Base-by-base conservation (phyloP, 2,329 filamentous ascomycete genomes). In the Arthrinium puccinioides region DNA sequence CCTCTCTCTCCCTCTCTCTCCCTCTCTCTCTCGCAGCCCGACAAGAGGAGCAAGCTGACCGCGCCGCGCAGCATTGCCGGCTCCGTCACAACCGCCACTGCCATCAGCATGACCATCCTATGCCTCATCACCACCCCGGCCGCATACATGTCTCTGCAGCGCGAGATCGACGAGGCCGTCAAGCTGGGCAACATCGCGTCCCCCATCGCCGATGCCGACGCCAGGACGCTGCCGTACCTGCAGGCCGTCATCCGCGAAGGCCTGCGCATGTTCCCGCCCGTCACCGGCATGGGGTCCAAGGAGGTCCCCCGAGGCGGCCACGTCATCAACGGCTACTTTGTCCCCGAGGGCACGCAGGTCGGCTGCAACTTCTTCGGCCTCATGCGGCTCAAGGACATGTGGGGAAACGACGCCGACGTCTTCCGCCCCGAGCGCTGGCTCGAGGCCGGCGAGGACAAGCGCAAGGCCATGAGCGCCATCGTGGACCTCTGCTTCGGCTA, bases 351-450 rank as follows among this genome's bases (percentile, higher is more conserved):
- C 2, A 61, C 57, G 2, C 55, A 60, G 34, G 48, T 70, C 8
- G 63, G 60, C n/a, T 55, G 60, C 32, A 65, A 60, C 38, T 55
- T 62, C 31, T 57, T 60, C 39, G 62, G 58, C 1, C 43, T 67
- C 18, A 60, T 62, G 46, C 56, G 57, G 10, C 52, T 59, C 37
- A 54, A 34, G 55, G 64, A 48, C 47, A 60, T 33, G 42, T 63
- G 41, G 45, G 61, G 54, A 9, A 32, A 44, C 4, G 54, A 56
- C 30, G 52, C 49, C 15, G 50, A 55, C 25, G 37, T 59, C 2
- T 72, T 63, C 45, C 51, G 61, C 9, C 67, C 66, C 1, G 64
- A 65, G 36, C 49, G 68, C 26, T 70, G 67, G 63, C 42, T 70
- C 13, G 54, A 64, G 40, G 53, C 51, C 4, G 52, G 58, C 13